A percentile compares a stretch with the other conserved stretches of the same genome.
phyloP scores from a whole-genome alignment of 495 filamentous ascomycete genomes.

The Aspergillus leporis region DNA sequence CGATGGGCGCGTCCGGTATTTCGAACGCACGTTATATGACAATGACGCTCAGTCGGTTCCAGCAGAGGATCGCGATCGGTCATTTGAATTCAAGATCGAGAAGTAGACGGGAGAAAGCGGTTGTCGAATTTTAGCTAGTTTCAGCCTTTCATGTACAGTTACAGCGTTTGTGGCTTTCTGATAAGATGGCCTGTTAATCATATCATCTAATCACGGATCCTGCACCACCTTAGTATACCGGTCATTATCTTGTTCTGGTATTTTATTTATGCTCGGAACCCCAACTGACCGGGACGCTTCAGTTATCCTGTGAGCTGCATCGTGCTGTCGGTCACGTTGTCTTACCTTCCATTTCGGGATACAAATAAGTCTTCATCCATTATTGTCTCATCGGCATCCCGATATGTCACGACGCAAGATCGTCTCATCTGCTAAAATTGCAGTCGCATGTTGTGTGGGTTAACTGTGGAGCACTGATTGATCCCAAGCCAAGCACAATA shows the following conservation, averaged over 20 bases:
- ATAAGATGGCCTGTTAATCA: background rate
- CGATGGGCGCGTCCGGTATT: conserved; percentile 68
- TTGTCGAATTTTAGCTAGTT: background rate
- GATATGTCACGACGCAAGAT: background rate
- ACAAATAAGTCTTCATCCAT: background rate
- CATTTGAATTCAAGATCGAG: conserved; percentile 64
- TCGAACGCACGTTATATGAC: conserved; percentile 74
- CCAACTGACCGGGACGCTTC: too few relatives aligned
- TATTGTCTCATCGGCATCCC: background rate
- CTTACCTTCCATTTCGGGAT: background rate
- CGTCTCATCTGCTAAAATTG: background rate
- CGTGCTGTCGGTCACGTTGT: conserved; percentile 1
- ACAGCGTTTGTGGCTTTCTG: background rate
- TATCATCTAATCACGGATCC: background rate
- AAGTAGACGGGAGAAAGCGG: background rate
- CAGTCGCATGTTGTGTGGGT: conserved; percentile 1
- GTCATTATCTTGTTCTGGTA: background rate
- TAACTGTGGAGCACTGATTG: background rate
- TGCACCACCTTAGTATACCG: background rate
- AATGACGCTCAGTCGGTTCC: conserved; percentile 53
- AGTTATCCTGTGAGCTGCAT: background rate
- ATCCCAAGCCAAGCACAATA: too few relatives aligned
- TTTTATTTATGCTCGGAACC: background rate
- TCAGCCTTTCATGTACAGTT: background rate
- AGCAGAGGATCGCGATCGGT: conserved; percentile 48